phyloP scores from a whole-genome alignment of 352 stramenopile species.

The Phytophthora pini region DNA sequence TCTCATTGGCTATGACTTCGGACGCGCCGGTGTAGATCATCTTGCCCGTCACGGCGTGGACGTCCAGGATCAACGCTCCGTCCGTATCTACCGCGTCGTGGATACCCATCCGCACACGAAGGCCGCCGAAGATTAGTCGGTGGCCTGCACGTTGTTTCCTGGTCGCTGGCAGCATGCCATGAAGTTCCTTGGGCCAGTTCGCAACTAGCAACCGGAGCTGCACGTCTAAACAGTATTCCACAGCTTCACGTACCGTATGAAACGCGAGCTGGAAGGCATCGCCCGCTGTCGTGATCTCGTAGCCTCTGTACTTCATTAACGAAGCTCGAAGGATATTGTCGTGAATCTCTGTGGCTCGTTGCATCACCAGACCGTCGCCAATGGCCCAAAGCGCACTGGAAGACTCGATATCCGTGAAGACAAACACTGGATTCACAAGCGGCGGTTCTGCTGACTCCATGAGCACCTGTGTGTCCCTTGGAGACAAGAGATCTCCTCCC shows the following conservation, averaged over 20 bases:
- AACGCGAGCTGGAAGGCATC: slow-evolving; percentile 74
- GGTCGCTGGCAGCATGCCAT: slow-evolving; percentile 52
- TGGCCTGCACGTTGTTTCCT: slow-evolving; percentile 44
- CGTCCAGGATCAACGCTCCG: slow-evolving; percentile 48
- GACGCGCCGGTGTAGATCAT: slow-evolving; percentile 68
- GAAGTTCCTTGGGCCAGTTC: slow-evolving; percentile 61
- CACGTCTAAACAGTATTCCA: slow-evolving; percentile 69
- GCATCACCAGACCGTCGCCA: slow-evolving; percentile 52
- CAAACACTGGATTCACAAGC: slow-evolving; percentile 63
- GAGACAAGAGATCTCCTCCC: slow-evolving; percentile 45
- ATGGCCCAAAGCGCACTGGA: slow-evolving; percentile 65
- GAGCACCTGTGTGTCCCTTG: slow-evolving; percentile 44
- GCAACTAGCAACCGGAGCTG: slow-evolving; percentile 60
- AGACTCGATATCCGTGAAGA: slow-evolving; percentile 74
- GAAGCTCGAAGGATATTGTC: slow-evolving; percentile 61
- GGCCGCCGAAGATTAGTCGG: slow-evolving; percentile 53
- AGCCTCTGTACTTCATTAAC: slow-evolving; percentile 62
- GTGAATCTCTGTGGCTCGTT: slow-evolving; percentile 57
- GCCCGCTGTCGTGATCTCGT: slow-evolving; percentile 67
- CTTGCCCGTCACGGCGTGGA: slow-evolving; percentile 62
- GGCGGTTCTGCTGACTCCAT: slow-evolving; percentile 51
- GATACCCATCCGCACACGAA: slow-evolving; percentile 70
- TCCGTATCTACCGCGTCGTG: slow-evolving; percentile 56
- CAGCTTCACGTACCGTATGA: slow-evolving; percentile 60
- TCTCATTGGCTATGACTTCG: slow-evolving; percentile 60